These are phyloP conservation scores for Vicia faba DNA, from an alignment of 306 rosid species.

Conservation along the genomic window DNA sequence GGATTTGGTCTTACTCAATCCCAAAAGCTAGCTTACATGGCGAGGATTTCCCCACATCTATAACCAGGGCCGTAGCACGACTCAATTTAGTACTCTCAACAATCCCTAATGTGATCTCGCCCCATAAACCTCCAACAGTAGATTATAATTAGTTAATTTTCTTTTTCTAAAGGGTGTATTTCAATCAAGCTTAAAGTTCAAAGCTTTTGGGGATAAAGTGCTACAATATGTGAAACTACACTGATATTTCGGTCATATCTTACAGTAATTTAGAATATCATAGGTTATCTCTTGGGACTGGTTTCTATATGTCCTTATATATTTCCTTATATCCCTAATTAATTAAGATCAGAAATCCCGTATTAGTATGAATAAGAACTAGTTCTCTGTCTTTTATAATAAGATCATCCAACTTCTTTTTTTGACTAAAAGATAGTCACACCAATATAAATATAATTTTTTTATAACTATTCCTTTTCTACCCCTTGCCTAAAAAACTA, in stretches of 20 bases:
- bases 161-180: background rate
- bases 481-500: background rate
- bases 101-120: background rate
- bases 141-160: background rate
- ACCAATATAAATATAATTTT: conserved; percentile 2
- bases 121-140: background rate
- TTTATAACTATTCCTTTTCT: background rate
- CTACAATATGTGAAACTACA: background rate
- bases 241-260: background rate
- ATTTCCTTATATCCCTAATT: background rate
- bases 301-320: background rate
- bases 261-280: background rate
- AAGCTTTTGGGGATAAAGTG: background rate
- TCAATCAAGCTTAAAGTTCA: background rate
- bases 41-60: background rate
- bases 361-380: background rate
- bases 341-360: background rate
- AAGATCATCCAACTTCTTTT: background rate
- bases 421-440: conserved; percentile 1
- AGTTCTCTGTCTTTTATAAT: background rate
- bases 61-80: background rate
- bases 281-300: background rate
- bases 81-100: background rate
- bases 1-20: background rate
- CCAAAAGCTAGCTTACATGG: background rate